Base-by-base conservation (phyloP, 2,329 filamentous ascomycete genomes). In the Colletotrichum cereale region DNA sequence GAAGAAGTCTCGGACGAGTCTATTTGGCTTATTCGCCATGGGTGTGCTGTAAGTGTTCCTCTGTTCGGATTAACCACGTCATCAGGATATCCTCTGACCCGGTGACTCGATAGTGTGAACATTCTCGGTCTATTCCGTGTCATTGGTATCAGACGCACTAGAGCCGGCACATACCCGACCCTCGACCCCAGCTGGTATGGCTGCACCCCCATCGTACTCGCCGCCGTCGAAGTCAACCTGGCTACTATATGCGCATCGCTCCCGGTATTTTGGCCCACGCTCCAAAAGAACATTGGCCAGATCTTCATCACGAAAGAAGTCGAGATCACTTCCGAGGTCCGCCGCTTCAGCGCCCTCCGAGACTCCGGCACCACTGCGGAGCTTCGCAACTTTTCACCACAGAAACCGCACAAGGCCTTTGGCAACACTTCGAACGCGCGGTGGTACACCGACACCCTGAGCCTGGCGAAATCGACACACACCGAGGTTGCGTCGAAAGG, bases 251-350 rank as follows among this genome's bases (percentile, higher is more conserved):
- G 70, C 34, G 70, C 66, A 3, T 72, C 70, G 11, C 10, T 72
- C 2, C 70, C 70, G 12, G 67, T 72, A 24, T 72, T 72, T 14
- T 72, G 70, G 70, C 70, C 70, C 2, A 73, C 79, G 10, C 66
- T 82, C 4, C 73, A 75, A 24, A 73, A 78, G 29, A 71, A 67
- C 11, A 44, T 80, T 42, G 77, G 75, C 66, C 75, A 68, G 42
- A 81, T 82, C 69, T 80, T 81, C 68, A 77, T 82, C 18, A 82
- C 80, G 18, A 78, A 78, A 16, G 80, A 82, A 61, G 77, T 82
- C 55, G 71, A 76, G 26, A 71, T 78, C n/a, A 76, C 74, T 10
- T 73, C 74, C 5, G 75, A 76, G 61, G 31, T 62, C 2, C 62
- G 70, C 8, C 66, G 70, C 14, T 66, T 70, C 40, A 66, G 60